Evolutionary conservation across 306 rosid genomes (phyloP).

Genomic region (Argentina anserina): DNA sequence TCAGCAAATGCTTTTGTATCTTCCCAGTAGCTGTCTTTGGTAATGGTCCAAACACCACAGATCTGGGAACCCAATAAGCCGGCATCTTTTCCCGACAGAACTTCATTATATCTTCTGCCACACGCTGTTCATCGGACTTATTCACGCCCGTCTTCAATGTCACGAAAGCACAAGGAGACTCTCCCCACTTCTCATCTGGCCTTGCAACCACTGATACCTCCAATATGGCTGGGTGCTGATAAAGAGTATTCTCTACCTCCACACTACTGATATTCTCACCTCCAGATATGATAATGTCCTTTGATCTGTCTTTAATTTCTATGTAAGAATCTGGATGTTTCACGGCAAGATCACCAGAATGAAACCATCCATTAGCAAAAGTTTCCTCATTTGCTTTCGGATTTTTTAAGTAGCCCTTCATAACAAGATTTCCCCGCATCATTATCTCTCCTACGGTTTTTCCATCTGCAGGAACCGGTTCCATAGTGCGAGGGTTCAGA

Average conservation of each 20-base stretch:
- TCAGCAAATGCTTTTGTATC: conserved; percentile 79
- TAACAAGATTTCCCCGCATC: conserved; percentile 75
- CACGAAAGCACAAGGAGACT: conserved; percentile 88
- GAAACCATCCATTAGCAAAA: conserved; percentile 89
- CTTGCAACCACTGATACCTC: conserved; percentile 86
- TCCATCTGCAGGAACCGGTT: conserved; percentile 84
- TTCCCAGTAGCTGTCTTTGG: conserved; percentile 79
- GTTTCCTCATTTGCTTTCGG: conserved; percentile 68
- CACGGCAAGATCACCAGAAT: conserved; percentile 82
- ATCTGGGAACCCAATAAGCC: conserved; percentile 78
- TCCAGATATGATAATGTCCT: conserved; percentile 91
- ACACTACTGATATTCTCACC: conserved; percentile 93
- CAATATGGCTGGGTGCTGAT: conserved; percentile 60
- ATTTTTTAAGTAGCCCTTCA: conserved; percentile 95
- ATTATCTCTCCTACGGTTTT: conserved; percentile 77
- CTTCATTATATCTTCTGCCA: conserved; percentile 63
- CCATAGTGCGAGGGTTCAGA: conserved; percentile 52
- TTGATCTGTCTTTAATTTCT: conserved; percentile 90
- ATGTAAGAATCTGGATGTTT: conserved; percentile 88
- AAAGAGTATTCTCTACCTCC: conserved; percentile 69
- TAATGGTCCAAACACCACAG: conserved; percentile 59
- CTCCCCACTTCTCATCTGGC: conserved; percentile 89
- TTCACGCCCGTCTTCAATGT: conserved; percentile 55
- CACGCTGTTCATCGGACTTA: conserved; percentile 40
- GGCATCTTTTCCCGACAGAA: conserved; percentile 80